Conservation (phyloP, 305 asterid genomes). For the Rubia peregrina region DNA sequence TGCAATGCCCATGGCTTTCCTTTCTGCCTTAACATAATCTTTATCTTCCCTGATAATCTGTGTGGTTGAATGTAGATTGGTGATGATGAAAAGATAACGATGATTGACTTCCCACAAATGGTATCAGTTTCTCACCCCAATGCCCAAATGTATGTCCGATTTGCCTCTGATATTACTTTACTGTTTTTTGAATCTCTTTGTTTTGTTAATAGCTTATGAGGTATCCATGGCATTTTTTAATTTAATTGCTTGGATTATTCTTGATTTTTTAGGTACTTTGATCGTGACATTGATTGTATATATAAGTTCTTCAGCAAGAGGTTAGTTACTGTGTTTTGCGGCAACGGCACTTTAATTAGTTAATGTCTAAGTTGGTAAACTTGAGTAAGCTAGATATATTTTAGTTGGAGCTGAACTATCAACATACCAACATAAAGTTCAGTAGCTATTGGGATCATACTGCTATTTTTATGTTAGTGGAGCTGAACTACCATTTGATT, state of each 20-base stretch:
- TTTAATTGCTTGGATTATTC: slow-evolving; percentile 13
- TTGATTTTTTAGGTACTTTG: slow-evolving; percentile 62
- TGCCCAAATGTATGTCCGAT: slow-evolving; percentile 58
- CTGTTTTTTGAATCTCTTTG: background rate
- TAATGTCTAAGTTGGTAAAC: slow-evolving; percentile 3
- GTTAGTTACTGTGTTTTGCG: slow-evolving; percentile 30
- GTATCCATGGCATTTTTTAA: background rate
- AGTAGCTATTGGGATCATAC: no score
- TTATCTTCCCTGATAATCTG: background rate
- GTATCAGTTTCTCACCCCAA: slow-evolving; percentile 87
- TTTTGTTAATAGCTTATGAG: background rate
- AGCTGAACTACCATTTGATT: background rate
- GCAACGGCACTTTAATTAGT: background rate
- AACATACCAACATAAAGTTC: background rate
- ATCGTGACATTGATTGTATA: slow-evolving; percentile 81
- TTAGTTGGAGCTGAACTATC: background rate
- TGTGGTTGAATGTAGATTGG: slow-evolving; percentile 31
- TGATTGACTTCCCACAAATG: slow-evolving; percentile 98
- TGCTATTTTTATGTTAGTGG: background rate
- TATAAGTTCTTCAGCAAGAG: slow-evolving; percentile 79
- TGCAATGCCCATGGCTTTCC: background rate
- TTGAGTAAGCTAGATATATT: slow-evolving; percentile 1
- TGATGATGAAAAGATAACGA: slow-evolving; percentile 88
- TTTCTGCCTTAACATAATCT: background rate
- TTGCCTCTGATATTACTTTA: slow-evolving; percentile 2